Percentiles rank a stretch among this genome's conserved stretches.
Evolutionary conservation across 2,329 filamentous ascomycete genomes (phyloP).

Genomic region (Aspergillus ustus): DNA sequence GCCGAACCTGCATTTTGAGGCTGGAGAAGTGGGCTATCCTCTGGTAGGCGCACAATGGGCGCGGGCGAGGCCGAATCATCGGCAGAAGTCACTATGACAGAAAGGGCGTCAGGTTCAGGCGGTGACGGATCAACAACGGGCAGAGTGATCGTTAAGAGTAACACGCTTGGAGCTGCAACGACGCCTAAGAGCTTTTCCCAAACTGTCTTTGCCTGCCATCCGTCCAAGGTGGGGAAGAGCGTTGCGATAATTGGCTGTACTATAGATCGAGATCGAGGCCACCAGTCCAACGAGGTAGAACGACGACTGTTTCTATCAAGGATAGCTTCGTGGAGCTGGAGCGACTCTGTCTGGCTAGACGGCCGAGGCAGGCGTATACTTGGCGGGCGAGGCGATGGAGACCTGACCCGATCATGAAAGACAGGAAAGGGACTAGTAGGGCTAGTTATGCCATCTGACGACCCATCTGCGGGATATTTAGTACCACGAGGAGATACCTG

Average conservation of each 20-base stretch:
- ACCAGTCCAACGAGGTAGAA: conserved; percentile 66
- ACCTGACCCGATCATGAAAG: conserved; percentile 63
- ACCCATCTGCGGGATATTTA: conserved; percentile 15
- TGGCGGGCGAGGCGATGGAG: conserved; percentile 53
- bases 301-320: conserved; percentile 44
- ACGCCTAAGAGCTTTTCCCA: conserved; percentile 82
- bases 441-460: conserved; percentile 31
- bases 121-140: conserved; percentile 80
- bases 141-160: conserved; percentile 85
- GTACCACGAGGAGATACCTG: conserved; percentile 38
- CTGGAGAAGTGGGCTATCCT: conserved; percentile 41
- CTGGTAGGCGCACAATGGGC: conserved; percentile 39
- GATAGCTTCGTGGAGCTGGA: conserved; percentile 37
- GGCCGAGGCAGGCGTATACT: conserved; percentile 60
- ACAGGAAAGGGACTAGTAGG: conserved; percentile 69
- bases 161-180: conserved; percentile 85
- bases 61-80: conserved; percentile 23
- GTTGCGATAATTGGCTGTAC: conserved; percentile 71
- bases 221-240: conserved; percentile 83
- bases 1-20: conserved; percentile 25
- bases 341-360: conserved; percentile 44
- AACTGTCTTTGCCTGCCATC: conserved; percentile 80
- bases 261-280: conserved; percentile 77
- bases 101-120: conserved; percentile 53
- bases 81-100: conserved; percentile 30